A percentile compares a stretch with the other conserved stretches of the same genome.
phyloP scores from a whole-genome alignment of 768 basidiomycete species.

The Brasilioporus rufonigricans region DNA sequence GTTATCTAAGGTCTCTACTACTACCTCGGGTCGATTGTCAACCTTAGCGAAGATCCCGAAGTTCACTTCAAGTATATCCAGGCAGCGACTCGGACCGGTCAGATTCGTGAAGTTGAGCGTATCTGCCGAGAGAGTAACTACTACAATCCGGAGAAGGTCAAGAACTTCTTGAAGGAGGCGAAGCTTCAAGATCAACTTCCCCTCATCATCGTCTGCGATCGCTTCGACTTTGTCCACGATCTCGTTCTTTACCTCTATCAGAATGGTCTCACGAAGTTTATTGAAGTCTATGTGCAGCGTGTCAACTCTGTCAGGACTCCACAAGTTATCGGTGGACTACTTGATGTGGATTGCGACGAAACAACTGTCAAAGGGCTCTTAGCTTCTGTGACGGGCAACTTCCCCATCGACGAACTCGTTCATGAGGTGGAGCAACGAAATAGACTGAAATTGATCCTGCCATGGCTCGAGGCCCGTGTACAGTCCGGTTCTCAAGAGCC shows the following conservation, averaged over 20 bases:
- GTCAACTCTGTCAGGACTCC: slow-evolving; percentile 97
- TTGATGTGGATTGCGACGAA: slow-evolving; percentile 99
- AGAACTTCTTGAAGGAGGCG: slow-evolving; percentile 99
- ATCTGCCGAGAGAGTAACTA: slow-evolving; percentile 96
- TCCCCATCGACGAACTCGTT: slow-evolving; percentile 97
- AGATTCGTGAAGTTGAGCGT: slow-evolving; percentile 98
- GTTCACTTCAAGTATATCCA: slow-evolving; percentile 99
- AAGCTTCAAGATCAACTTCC: slow-evolving; percentile 95
- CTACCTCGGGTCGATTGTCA: slow-evolving; percentile 97
- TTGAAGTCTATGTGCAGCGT: slow-evolving; percentile 99
- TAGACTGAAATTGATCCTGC: slow-evolving; percentile 92
- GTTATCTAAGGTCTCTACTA: slow-evolving; percentile 78
- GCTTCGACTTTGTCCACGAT: slow-evolving; percentile 99
- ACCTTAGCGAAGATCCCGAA: slow-evolving; percentile 92
- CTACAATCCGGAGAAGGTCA: slow-evolving; percentile 99
- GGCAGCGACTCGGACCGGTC: slow-evolving; percentile 95
- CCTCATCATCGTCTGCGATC: slow-evolving; percentile 99
- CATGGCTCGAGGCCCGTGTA: slow-evolving; percentile 94
- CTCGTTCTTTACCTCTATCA: slow-evolving; percentile 98
- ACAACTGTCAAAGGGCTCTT: slow-evolving; percentile 92
- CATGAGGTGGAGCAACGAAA: slow-evolving; percentile 97
- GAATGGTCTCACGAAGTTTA: slow-evolving; percentile 93
- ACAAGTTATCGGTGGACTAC: slow-evolving; percentile 92
- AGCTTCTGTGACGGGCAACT: slow-evolving; percentile 91
- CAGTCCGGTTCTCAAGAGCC: slow-evolving; percentile 93